These are phyloP conservation scores for Arthroderma sp. DNA, from an alignment of 2,329 filamentous ascomycete genomes.

Conservation along the genomic window DNA sequence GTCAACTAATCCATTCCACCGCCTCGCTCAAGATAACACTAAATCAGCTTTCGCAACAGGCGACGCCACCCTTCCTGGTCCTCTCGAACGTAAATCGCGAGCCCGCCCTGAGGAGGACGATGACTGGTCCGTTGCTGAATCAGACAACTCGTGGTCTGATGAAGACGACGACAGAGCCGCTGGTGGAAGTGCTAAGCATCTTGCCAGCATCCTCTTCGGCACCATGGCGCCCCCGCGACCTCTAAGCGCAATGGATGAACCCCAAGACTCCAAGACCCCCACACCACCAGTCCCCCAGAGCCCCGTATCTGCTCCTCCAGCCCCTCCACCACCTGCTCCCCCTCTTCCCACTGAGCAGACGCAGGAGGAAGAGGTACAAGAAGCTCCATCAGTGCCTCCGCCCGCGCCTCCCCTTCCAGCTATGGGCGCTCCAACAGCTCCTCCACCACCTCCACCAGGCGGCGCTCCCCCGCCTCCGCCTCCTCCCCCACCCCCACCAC, in stretches of 20 bases:
- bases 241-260: slow-evolving; percentile 65
- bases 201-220: slow-evolving; percentile 89
- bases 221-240: slow-evolving; percentile 92
- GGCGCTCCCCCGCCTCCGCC: slow-evolving; percentile 33
- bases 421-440: slow-evolving; percentile 16
- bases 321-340: slow-evolving; percentile 23
- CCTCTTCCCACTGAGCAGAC: slow-evolving; percentile 26
- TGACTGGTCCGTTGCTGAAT: slow-evolving; percentile 73
- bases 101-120: slow-evolving; percentile 53
- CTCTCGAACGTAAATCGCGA: slow-evolving; percentile 39
- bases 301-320: slow-evolving; percentile 29
- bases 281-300: slow-evolving; percentile 33
- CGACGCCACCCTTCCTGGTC: slow-evolving; percentile 24
- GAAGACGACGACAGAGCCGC: slow-evolving; percentile 68
- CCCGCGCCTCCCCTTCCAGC: slow-evolving; percentile 19
- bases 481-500: slow-evolving; percentile 21
- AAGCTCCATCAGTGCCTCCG: slow-evolving; percentile 23
- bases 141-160: slow-evolving; percentile 58
- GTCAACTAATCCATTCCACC: slow-evolving; percentile 95
- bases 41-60: slow-evolving; percentile 41
- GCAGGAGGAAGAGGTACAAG: slow-evolving; percentile 16
- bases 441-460: slow-evolving; percentile 28
- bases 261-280: slow-evolving; percentile 34
- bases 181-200: slow-evolving; percentile 73
- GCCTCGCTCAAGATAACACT: slow-evolving; percentile 48